Conservation (phyloP, 305 asterid species). For the Rubia tinctorum region DNA sequence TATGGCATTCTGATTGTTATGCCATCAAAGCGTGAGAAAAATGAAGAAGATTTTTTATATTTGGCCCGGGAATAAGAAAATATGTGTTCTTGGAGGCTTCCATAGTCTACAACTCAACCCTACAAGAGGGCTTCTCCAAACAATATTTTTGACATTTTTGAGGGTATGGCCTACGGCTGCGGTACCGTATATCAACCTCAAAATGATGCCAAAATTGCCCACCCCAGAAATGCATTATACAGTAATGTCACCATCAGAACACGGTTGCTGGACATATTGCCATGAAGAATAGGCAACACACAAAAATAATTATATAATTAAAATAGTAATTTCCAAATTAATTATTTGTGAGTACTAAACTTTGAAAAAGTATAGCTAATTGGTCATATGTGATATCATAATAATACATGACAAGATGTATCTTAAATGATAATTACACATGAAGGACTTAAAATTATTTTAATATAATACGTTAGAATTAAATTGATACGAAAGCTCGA, state of each 20-base stretch:
- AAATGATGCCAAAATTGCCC: constrained; percentile 14
- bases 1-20: too few relatives aligned
- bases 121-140: constrained; percentile 16
- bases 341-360: background rate
- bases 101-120: background rate
- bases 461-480: background rate
- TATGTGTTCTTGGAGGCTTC: background rate
- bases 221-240: constrained; percentile 7
- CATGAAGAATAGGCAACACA: background rate
- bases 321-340: background rate
- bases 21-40: background rate
- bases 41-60: background rate
- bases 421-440: background rate
- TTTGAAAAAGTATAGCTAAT: background rate
- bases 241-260: background rate
- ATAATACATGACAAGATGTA: background rate
- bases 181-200: background rate
- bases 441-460: background rate
- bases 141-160: background rate
- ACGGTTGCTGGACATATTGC: background rate
- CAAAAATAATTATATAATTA: background rate
- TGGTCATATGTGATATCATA: background rate
- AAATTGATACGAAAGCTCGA: background rate
- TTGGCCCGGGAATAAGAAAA: background rate
- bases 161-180: constrained; percentile 15